phyloP scores from a whole-genome alignment of 2,329 filamentous ascomycete species.

The Escovopsis sp. region DNA sequence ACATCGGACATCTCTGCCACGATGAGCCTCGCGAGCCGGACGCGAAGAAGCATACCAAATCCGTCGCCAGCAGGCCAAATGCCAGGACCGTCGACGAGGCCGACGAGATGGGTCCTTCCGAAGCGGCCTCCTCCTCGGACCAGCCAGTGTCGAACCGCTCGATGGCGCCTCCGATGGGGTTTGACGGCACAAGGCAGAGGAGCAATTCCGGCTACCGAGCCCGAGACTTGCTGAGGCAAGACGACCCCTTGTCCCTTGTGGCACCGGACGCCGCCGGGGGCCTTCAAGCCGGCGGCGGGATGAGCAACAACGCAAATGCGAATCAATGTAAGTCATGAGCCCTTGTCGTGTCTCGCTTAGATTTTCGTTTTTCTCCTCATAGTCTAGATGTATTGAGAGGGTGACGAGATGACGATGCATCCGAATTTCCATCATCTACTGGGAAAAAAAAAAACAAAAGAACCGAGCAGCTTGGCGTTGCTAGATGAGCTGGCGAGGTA shows the following conservation, averaged over 20 bases:
- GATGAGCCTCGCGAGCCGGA: slow-evolving; percentile 84
- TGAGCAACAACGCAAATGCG: slow-evolving; percentile 38
- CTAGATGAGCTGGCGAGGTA: slow-evolving; percentile 5
- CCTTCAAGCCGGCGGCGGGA: slow-evolving; percentile 42
- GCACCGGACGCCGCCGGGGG: slow-evolving; percentile 56
- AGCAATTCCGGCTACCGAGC: slow-evolving; percentile 27
- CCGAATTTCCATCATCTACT: no score
- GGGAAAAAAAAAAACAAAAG: no score
- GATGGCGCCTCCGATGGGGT: slow-evolving; percentile 37
- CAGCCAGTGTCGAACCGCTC: slow-evolving; percentile 28
- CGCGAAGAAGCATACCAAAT: slow-evolving; percentile 59
- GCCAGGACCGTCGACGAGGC: slow-evolving; percentile 46
- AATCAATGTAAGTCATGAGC: slow-evolving; percentile 60
- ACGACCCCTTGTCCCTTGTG: slow-evolving; percentile 48
- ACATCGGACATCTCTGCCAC: slow-evolving; percentile 96
- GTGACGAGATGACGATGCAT: no score
- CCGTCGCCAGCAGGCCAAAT: slow-evolving; percentile 17
- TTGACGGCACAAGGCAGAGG: slow-evolving; percentile 19
- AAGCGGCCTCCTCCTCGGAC: slow-evolving; percentile 37
- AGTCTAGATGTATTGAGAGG: no score
- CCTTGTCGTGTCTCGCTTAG: no score
- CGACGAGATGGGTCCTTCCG: slow-evolving; percentile 31
- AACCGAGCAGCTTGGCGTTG: background rate
- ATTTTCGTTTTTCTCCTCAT: no score
- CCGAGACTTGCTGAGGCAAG: slow-evolving; percentile 29